phyloP scores from a whole-genome alignment of 1,284 basidiomycete genomes.

The Tilletia horrida region DNA sequence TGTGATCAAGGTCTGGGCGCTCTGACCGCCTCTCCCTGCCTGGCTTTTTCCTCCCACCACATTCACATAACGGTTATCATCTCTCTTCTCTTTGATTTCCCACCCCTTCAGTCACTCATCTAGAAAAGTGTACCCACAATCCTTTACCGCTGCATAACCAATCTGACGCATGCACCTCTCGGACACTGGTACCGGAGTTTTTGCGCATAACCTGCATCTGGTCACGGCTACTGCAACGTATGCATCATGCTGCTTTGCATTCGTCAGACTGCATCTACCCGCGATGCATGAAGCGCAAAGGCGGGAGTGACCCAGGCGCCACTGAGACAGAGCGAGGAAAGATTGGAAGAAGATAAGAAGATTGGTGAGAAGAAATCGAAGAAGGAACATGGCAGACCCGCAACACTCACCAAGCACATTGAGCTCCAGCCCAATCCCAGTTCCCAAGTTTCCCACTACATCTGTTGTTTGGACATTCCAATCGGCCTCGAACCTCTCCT shows the following conservation, averaged over 20 bases:
- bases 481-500: conserved; percentile 78
- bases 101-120: neutral
- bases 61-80: too few relatives aligned
- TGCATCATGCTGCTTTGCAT: neutral
- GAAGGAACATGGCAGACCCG: conserved; percentile 11
- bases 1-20: conserved; percentile 88
- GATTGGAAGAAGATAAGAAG: neutral
- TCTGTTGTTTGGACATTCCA: conserved; percentile 82
- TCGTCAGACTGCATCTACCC: conserved; percentile 65
- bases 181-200: too few relatives aligned
- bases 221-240: neutral
- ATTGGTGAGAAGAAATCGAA: neutral
- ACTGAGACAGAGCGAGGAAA: conserved; percentile 22
- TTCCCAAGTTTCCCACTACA: conserved; percentile 87
- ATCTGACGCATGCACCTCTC: too few relatives aligned
- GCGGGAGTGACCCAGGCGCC: conserved; percentile 62
- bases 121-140: too few relatives aligned
- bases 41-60: neutral
- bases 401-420: conserved; percentile 76
- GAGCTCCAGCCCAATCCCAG: conserved; percentile 93
- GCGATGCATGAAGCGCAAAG: conserved; percentile 82
- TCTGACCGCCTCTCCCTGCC: conserved; percentile 59
- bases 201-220: too few relatives aligned
- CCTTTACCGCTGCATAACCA: too few relatives aligned
- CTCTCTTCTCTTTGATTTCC: neutral